These are phyloP conservation scores for Mortierella hygrophila DNA, from an alignment of 192 early-diverging fungal species.

Conservation along the genomic window DNA sequence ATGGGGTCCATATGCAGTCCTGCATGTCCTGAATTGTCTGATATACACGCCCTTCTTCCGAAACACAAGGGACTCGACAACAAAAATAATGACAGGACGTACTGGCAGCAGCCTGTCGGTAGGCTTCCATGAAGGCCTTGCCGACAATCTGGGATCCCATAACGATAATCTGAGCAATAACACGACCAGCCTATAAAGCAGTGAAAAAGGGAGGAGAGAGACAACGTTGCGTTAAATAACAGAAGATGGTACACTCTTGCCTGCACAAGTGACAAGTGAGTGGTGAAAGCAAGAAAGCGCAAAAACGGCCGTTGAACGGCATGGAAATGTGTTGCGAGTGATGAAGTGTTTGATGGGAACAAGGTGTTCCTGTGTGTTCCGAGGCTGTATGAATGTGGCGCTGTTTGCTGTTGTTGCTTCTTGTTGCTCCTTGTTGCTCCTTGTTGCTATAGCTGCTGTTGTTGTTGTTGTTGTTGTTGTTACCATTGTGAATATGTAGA, in stretches of 20 bases:
- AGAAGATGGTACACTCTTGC: neutral
- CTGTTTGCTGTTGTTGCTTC: too few species aligned
- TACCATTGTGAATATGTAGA: conserved; percentile 2
- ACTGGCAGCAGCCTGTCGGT: conserved; percentile 90
- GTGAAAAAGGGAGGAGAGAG: neutral
- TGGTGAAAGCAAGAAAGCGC: neutral
- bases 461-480: neutral
- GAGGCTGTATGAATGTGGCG: too few species aligned
- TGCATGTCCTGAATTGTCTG: neutral
- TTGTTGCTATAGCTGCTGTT: too few species aligned
- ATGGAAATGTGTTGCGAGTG: too few species aligned
- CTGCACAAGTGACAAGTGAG: too few species aligned
- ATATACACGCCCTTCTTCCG: neutral
- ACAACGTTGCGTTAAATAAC: neutral
- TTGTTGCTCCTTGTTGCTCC: too few species aligned
- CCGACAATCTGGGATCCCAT: conserved; percentile 87
- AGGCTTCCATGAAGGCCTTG: conserved; percentile 94
- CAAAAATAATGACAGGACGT: conserved; percentile 42
- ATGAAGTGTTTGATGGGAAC: neutral
- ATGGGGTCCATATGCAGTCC: neutral
- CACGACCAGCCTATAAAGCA: conserved; percentile 67
- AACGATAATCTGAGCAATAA: conserved; percentile 83
- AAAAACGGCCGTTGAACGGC: too few species aligned
- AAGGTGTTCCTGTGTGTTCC: neutral
- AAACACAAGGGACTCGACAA: neutral